These are phyloP conservation scores for Fusarium sp. DNA, from an alignment of 2,329 filamentous ascomycete species.

Conservation along the genomic window DNA sequence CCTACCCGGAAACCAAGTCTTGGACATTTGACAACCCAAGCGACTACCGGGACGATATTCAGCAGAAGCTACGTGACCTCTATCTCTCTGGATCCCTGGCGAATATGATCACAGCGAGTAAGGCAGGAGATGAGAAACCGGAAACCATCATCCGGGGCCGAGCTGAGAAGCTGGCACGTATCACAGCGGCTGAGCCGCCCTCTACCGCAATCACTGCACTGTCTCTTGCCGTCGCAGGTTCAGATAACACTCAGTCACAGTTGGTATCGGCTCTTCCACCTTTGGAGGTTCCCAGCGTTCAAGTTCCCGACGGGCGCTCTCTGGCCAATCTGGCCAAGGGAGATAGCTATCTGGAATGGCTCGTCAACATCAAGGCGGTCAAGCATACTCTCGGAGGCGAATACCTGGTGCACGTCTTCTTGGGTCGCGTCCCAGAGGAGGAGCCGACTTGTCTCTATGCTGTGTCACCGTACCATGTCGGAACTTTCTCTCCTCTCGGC, in stretches of 20 bases:
- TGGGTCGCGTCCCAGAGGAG: constrained; percentile 2
- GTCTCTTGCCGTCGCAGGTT: background rate
- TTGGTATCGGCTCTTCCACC: background rate
- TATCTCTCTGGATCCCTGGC: constrained; percentile 1
- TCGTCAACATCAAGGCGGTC: constrained; percentile 19
- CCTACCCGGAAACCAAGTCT: constrained; percentile 21
- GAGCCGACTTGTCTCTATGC: background rate
- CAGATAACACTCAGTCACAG: background rate
- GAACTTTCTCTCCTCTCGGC: constrained; percentile 10
- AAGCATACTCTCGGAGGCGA: constrained; percentile 9
- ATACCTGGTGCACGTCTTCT: constrained; percentile 19
- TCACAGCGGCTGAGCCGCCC: background rate
- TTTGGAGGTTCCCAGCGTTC: background rate
- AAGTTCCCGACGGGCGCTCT: background rate
- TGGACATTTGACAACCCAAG: background rate
- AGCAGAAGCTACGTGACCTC: background rate
- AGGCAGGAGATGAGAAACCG: background rate
- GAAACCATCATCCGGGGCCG: background rate
- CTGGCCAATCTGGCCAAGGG: constrained; percentile 3
- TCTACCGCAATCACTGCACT: constrained; percentile 2
- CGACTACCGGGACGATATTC: constrained; percentile 7
- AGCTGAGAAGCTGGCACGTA: background rate
- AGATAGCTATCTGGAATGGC: constrained; percentile 17
- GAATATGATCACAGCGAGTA: background rate
- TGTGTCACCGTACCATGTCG: constrained; percentile 6